Evolutionary conservation across 306 rosid species (phyloP).

Genomic region (Alnus glutinosa): DNA sequence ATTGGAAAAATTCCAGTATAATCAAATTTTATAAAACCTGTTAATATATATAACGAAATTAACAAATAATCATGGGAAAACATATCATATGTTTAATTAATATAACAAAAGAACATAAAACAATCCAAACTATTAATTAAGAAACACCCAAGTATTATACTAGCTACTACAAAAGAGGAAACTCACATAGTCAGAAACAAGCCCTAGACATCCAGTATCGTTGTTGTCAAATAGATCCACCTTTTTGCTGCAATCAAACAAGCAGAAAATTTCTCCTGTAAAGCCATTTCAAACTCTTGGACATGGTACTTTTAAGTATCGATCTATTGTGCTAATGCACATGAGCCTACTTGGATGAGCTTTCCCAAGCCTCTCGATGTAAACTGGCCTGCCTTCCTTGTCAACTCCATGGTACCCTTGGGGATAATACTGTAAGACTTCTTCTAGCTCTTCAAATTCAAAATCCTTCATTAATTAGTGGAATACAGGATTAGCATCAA

Average conservation of each 20-base stretch:
- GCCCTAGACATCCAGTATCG: conserved; percentile 94
- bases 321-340: conserved; percentile 79
- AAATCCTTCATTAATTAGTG: conserved; percentile 64
- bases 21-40: too few relatives aligned
- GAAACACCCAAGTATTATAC: too few relatives aligned
- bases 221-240: conserved; percentile 77
- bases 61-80: too few relatives aligned
- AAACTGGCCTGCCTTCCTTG: conserved; percentile 95
- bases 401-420: conserved; percentile 98
- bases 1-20: too few relatives aligned
- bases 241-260: conserved; percentile 92
- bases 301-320: conserved; percentile 87
- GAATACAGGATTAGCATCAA: conserved; percentile 31
- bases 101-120: too few relatives aligned
- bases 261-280: conserved; percentile 88
- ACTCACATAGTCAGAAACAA: conserved; percentile 26
- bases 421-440: conserved; percentile 90
- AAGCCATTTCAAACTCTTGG: conserved; percentile 91
- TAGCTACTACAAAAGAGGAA: too few relatives aligned
- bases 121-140: too few relatives aligned
- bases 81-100: too few relatives aligned
- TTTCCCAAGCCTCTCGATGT: conserved; percentile 92
- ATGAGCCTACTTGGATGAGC: conserved; percentile 91
- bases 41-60: too few relatives aligned
- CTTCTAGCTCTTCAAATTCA: conserved; percentile 88